phyloP scores from a whole-genome alignment of 176 grass and related monocot genomes.

The Bothriochloa decipiens region DNA sequence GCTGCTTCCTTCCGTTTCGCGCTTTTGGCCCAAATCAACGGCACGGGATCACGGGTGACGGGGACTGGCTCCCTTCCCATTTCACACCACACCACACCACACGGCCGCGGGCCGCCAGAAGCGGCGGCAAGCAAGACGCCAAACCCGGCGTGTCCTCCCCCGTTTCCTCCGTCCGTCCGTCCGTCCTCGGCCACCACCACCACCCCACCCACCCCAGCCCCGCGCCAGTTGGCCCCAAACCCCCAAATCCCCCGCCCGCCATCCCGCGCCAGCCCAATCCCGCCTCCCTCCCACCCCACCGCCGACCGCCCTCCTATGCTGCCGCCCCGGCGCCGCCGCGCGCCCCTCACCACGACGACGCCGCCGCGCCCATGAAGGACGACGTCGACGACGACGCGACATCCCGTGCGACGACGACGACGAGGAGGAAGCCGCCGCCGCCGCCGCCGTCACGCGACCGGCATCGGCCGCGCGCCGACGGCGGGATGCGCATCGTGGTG shows the following conservation, averaged over 20 bases:
- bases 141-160: conserved; percentile 19
- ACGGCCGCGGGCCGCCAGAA: background rate
- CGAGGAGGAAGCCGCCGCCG: background rate
- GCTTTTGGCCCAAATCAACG: background rate
- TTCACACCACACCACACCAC: too few species aligned
- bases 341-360: background rate
- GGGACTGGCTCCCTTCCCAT: background rate
- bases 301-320: conserved; percentile 3
- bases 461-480: conserved; percentile 50
- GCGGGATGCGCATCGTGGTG: conserved; percentile 91
- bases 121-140: conserved; percentile 37
- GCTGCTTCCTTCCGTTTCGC: background rate
- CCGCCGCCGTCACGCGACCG: background rate
- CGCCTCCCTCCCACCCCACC: background rate
- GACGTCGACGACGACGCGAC: conserved; percentile 17
- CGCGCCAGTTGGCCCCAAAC: conserved; percentile 31
- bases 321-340: conserved; percentile 17
- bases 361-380: conserved; percentile 32
- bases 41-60: background rate
- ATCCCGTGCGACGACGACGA: background rate
- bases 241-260: conserved; percentile 31
- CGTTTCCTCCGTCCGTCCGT: conserved; percentile 15
- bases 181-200: background rate
- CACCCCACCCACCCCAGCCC: background rate
- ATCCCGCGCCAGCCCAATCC: conserved; percentile 43